phyloP scores from a whole-genome alignment of 2,329 filamentous ascomycete genomes.

The Trichoderma pleuroti region DNA sequence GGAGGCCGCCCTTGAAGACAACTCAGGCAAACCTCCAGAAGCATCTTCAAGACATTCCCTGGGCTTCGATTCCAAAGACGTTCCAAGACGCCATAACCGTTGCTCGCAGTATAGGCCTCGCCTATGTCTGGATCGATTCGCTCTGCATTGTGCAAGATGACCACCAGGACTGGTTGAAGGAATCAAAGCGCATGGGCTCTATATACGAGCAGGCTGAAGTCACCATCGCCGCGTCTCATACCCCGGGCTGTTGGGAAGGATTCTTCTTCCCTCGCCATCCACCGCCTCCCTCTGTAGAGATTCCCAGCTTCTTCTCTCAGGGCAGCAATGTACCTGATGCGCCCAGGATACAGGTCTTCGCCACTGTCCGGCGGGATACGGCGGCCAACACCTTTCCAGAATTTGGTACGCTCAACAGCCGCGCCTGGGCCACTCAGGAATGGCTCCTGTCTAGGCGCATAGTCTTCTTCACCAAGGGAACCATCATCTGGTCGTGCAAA shows the following conservation, averaged over 20 bases:
- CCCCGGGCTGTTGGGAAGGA: constrained; percentile 12
- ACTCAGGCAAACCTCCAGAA: background rate
- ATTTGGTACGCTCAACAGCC: constrained; percentile 20
- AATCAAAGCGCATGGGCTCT: constrained; percentile 21
- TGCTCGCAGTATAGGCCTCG: constrained; percentile 3
- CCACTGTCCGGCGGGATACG: constrained; percentile 18
- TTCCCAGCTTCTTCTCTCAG: constrained; percentile 13
- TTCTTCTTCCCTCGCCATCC: constrained; percentile 14
- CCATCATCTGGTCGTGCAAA: constrained; percentile 24
- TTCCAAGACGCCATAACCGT: constrained; percentile 19
- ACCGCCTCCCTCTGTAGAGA: constrained; percentile 7
- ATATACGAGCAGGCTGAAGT: constrained; percentile 23
- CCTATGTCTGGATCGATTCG: constrained; percentile 23
- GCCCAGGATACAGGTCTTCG: constrained; percentile 8
- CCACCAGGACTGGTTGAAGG: constrained; percentile 19
- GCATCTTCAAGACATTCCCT: constrained; percentile 16
- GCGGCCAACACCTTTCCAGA: constrained; percentile 21
- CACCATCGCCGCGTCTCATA: constrained; percentile 23
- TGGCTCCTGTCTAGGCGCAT: constrained; percentile 24
- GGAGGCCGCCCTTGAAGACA: constrained; percentile 16
- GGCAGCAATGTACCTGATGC: background rate
- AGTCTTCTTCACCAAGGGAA: constrained; percentile 21
- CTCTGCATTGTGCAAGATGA: constrained; percentile 23
- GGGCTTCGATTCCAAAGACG: constrained; percentile 19
- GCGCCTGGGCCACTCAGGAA: constrained; percentile 24